Conservation (phyloP, 1,284 basidiomycete genomes). For the Chalciporus sp. region DNA sequence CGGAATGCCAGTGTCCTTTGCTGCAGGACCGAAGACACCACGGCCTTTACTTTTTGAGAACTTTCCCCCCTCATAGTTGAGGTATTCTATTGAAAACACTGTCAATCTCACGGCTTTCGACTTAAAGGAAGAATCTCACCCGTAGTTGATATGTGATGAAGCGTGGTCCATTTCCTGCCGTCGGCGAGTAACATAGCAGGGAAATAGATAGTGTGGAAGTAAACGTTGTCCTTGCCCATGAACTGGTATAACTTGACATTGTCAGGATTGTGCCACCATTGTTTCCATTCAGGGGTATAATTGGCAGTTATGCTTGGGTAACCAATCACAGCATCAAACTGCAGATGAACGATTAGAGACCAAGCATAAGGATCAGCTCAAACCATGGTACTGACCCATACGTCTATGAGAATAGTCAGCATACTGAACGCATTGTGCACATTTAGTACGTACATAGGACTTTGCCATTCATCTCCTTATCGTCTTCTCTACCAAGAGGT, state of each 20-base stretch:
- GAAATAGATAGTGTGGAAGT: constrained; percentile 98
- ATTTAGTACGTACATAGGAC: constrained; percentile 80
- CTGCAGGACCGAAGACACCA: constrained; percentile 96
- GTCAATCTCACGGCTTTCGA: constrained; percentile 1
- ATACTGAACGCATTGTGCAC: neutral
- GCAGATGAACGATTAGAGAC: constrained; percentile 16
- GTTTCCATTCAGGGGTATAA: constrained; percentile 93
- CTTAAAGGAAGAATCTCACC: constrained; percentile 49
- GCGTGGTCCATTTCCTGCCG: constrained; percentile 89
- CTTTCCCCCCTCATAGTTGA: constrained; percentile 99
- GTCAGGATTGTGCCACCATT: constrained; percentile 97
- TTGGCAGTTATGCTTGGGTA: constrained; percentile 98
- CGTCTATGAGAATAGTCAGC: constrained; percentile 51
- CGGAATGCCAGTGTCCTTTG: constrained; percentile 91
- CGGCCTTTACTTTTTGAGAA: constrained; percentile 98
- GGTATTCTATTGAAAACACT: constrained; percentile 69
- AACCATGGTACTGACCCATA: constrained; percentile 64
- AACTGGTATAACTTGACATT: constrained; percentile 96
- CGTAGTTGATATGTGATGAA: constrained; percentile 95
- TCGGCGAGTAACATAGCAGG: constrained; percentile 91
- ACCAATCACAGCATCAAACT: constrained; percentile 98
- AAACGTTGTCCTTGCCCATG: constrained; percentile 99
- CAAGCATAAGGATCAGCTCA: neutral
- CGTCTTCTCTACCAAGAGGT: constrained; percentile 68
- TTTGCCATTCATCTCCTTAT: constrained; percentile 88